Percentiles rank a stretch among this genome's conserved stretches.
These are phyloP conservation scores for Neophaeococcomyces aloes DNA, from an alignment of 2,329 filamentous ascomycete species.

Conservation along the genomic window DNA sequence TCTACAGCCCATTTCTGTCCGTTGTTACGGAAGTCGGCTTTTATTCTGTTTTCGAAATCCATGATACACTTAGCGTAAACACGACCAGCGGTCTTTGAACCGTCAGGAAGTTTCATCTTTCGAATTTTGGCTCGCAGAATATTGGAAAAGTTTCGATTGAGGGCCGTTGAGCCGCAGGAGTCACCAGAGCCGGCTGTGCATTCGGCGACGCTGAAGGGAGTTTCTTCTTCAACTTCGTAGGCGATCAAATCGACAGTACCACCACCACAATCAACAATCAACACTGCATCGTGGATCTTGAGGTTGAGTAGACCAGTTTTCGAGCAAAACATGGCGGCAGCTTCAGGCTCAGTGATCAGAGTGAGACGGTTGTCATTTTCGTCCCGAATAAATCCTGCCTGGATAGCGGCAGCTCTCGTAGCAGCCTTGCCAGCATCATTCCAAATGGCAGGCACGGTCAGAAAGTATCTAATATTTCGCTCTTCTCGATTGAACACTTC, in stretches of 20 bases:
- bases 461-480: constrained; percentile 92
- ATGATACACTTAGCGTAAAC: constrained; percentile 99
- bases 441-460: constrained; percentile 99
- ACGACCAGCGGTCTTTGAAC: constrained; percentile 91
- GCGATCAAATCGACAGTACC: constrained; percentile 98
- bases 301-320: constrained; percentile 93
- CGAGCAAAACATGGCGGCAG: constrained; percentile 92
- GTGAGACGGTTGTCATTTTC: constrained; percentile 96
- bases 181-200: constrained; percentile 96
- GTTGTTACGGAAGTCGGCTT: constrained; percentile 98
- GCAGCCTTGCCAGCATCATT: constrained; percentile 97
- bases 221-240: constrained; percentile 96
- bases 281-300: constrained; percentile 95
- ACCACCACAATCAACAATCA: constrained; percentile 97
- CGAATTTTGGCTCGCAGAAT: constrained; percentile 94
- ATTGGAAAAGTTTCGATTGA: constrained; percentile 98
- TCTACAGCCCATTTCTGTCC: constrained; percentile 99
- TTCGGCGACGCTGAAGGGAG: constrained; percentile 91
- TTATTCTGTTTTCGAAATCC: constrained; percentile 99
- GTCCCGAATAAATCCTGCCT: constrained; percentile 90
- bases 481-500: constrained; percentile 98
- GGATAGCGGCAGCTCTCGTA: constrained; percentile 87
- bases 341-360: constrained; percentile 90
- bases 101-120: constrained; percentile 97
- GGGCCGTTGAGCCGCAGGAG: constrained; percentile 92